Evolutionary conservation across 1,284 basidiomycete genomes (phyloP).

Genomic region (Cryptococcus sp.): DNA sequence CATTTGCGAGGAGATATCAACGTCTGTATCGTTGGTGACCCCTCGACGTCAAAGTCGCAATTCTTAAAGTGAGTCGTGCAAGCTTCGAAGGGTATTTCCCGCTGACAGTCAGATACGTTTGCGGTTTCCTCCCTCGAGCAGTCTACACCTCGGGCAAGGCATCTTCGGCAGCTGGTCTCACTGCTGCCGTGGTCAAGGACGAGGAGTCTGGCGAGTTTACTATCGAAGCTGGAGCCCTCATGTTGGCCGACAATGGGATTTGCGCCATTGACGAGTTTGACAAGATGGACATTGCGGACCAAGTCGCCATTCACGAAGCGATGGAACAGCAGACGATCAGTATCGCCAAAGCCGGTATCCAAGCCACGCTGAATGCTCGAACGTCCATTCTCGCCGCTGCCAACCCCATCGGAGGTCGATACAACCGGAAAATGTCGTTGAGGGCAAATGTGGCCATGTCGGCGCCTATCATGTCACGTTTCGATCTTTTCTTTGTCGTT

Average conservation of each 20-base stretch:
- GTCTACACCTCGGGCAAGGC: constrained; percentile 99
- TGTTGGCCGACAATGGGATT: constrained; percentile 99
- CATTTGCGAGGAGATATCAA: constrained; percentile 96
- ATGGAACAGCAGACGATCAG: constrained; percentile 99
- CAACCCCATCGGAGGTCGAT: constrained; percentile 93
- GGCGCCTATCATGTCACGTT: constrained; percentile 98
- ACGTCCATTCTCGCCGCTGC: constrained; percentile 97
- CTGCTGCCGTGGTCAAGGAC: constrained; percentile 95
- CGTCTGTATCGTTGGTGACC: constrained; percentile 97
- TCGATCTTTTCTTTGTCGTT: constrained; percentile 98
- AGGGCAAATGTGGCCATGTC: constrained; percentile 97
- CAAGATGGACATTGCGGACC: constrained; percentile 99
- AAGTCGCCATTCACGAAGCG: constrained; percentile 99
- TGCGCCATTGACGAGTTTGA: constrained; percentile 99
- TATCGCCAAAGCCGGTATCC: constrained; percentile 98
- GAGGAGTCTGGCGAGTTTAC: constrained; percentile 99
- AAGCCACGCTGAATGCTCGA: constrained; percentile 95
- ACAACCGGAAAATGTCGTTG: constrained; percentile 90
- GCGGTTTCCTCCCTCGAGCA: constrained; percentile 95
- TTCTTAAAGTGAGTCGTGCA: constrained; percentile 76
- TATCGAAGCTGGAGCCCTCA: constrained; percentile 96
- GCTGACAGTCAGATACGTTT: constrained; percentile 68
- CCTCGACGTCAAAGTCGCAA: constrained; percentile 94
- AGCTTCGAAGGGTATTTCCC: no score
- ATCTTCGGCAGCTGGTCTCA: constrained; percentile 96